Evolutionary conservation across 1,284 basidiomycete genomes (phyloP), one percentile per base, ranked within the genome.

Genomic region (Cryptococcus hybrid): DNA sequence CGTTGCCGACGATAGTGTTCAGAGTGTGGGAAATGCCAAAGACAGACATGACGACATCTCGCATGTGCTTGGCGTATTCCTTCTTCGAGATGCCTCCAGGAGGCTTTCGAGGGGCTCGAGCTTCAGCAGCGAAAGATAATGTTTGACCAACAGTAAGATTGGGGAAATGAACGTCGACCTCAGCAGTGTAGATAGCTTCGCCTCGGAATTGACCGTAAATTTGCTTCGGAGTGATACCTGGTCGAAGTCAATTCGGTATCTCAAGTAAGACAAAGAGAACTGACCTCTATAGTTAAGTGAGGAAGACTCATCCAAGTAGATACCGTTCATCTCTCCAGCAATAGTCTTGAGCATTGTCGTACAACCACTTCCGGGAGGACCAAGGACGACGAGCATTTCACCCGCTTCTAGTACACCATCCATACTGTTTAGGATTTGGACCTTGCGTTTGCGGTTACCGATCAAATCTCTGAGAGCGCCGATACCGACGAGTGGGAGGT

Each of bases 1-100:
- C 55, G 47, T 68, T 59, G 38, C 66, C 66, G 43, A 70, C 68
- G 47, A 73, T 68, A 9, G 79, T 81, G 65, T 79, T 76, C 59
- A 78, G 67, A 13, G 80, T 81, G 68, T 81, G 80, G 74, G 40
- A 66, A 63, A 83, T 82, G 62, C 81, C 81, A 55, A 83, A 76
- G 67, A 81, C 82, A 75, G 57, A 79, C 12, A 85, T 86, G 67
- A 83, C 79, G 36, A 88, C 68, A 5, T 86, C 76, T 37, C 84
- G 82, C 1, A 83, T 83, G 30, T 84, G 75, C 52, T 76, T 74
- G 8, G 74, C 73, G 39, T 61, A 55, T 49, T 68, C 85, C 13
- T 82, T 73, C 47, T 82, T 75, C 49, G 85, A 73, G 5, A 76
- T 24, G 66, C 55, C 8, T 61, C 56, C 40, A 55, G 53, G 7